Base-by-base conservation (phyloP, 352 stramenopile species). In the Elongisporangium undulatum region DNA sequence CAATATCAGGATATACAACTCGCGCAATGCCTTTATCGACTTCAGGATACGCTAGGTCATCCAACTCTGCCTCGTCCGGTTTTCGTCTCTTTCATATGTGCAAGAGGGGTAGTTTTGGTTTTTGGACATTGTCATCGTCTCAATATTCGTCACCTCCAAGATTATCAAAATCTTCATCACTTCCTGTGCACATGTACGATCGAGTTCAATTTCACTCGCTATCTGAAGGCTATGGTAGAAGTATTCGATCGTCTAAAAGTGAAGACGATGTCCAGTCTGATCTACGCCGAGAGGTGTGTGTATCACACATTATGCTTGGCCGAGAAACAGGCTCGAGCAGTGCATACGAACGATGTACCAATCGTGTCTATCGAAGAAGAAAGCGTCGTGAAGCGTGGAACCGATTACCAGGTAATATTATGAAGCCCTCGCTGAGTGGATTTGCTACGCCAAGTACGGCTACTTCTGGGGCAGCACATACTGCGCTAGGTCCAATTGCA, bases 51-150 rank as follows among this genome's bases (percentile, higher is more conserved):
- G 49, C 15, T 38, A 23, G 19, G 1, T 38, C 56, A 17, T 4
- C 34, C 34, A 17, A 4, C 10, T 15, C 10, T 45, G 34, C 34
- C 12, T 58, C 53, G 21, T 58, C 59, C 5, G 57, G 23, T 19
- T 49, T 84, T 21, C 68, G 71, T 9, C 41, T 92, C 23, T 69
- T 90, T 1, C 79, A 90, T 51, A 74, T 87, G 56, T 92, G 82
- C 26, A 60, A 62, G 38, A 63, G 66, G 21, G 82, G 82, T 34
- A 79, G 69, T 53, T 51, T 92, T 6, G 79, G 77, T 0, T 74
- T 74, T 34, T 90, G 79, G 78, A 75, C 60, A 53, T 61, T 88
- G n/a, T 69, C 17, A 41, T 75, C 22, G 53, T 54, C 45, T 1
- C 58, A 53, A 49, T 52, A 56, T 16, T 19, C 62, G 15, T 77